Base-by-base conservation (phyloP, 2,329 filamentous ascomycete species). In the Lachnellula subtilissima region DNA sequence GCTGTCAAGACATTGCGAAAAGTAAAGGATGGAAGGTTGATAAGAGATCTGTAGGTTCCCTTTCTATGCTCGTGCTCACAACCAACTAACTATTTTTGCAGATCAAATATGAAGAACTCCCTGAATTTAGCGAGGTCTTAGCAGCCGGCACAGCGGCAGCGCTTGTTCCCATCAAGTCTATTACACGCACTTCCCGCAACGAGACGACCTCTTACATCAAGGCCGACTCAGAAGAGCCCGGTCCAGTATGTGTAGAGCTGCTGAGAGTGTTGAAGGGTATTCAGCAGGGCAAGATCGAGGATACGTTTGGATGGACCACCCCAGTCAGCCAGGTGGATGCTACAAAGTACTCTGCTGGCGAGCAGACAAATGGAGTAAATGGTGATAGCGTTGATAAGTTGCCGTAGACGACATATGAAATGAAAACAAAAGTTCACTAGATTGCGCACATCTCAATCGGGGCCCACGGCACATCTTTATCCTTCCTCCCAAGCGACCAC, bases 81-180 rank as follows among this genome's bases (percentile, higher is more conserved):
- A 23, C 28, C 22, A 54, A 48, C 53, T 55, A 7, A 52, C 17
- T 12, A n/a, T 12, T 15, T n/a, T 22, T 42, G 12, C 64, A 86
- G 81, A 87, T 91, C 72, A 82, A 79, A 73, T 85, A 84, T 69
- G 64, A 71, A 17, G 83, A 86, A 66, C 76, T 85, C 17, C 72
- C 76, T 11, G 63, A 68, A 15, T 91, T 91, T 70, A 76, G 67
- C 50, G 93, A 97, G 73, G 86, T 99, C 52, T 85, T 97, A 74
- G 94, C 93, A 4, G 92, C 91, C 2, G 93, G 93, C 1, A 97
- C 93, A 0, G 93, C 93, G 0, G 93, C 92, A 0, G 89, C 90
- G 0, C 78, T 99, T 53, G 92, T 97, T 3, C 93, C 93, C 1
- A 94, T 97, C 72, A 88, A 88, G 59, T 94, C 89, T 64, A 96